These are phyloP conservation scores for Biancaea sappan DNA, from an alignment of 306 rosid genomes.

Conservation along the genomic window DNA sequence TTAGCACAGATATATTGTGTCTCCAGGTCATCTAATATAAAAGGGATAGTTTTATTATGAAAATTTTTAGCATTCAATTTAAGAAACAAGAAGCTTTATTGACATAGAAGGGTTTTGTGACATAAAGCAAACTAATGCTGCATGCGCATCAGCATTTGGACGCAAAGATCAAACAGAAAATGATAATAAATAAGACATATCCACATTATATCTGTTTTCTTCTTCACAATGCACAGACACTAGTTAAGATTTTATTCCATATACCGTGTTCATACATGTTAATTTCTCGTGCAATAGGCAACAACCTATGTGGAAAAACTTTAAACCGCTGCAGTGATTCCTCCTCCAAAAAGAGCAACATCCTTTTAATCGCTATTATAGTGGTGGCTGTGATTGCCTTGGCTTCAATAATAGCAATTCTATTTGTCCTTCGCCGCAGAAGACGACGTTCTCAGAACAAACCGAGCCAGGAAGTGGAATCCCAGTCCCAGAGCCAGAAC, in stretches of 20 bases:
- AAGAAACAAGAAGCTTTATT: neutral
- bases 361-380: constrained; percentile 29
- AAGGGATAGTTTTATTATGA: neutral
- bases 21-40: neutral
- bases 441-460: neutral
- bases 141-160: constrained; percentile 5
- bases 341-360: constrained; percentile 34
- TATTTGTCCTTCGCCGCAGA: constrained; percentile 33
- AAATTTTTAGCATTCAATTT: neutral
- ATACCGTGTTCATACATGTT: neutral
- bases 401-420: constrained; percentile 30
- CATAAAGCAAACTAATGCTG: neutral
- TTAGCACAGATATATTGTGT: neutral
- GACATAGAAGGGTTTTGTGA: neutral
- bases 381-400: constrained; percentile 39
- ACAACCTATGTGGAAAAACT: constrained; percentile 71
- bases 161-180: neutral
- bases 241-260: neutral
- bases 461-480: neutral
- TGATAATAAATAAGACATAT: neutral
- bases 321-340: constrained; percentile 52
- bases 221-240: neutral
- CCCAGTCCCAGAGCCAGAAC: no score
- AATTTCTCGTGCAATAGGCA: constrained; percentile 51
- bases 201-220: neutral